Conservation (phyloP, 177 flowering plant genomes). For the Vitis hybrid region DNA sequence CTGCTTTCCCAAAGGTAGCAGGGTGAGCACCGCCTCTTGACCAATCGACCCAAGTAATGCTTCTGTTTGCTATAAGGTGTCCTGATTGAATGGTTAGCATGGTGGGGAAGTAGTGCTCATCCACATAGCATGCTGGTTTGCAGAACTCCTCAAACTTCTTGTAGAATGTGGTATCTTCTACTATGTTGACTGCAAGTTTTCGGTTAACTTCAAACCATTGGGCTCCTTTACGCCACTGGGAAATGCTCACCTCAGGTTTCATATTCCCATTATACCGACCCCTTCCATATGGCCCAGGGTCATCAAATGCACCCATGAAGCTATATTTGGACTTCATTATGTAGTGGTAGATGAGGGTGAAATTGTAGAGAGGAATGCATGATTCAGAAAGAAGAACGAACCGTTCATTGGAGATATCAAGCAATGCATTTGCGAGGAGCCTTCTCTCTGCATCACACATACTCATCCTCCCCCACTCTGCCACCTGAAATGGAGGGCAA, state of each 20-base stretch:
- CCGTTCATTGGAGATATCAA: slow-evolving; percentile 51
- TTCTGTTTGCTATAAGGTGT: slow-evolving; percentile 41
- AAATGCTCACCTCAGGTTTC: slow-evolving; percentile 43
- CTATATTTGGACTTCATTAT: slow-evolving; percentile 34
- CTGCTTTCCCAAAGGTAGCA: slow-evolving; percentile 41
- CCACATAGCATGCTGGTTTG: slow-evolving; percentile 49
- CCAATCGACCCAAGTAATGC: slow-evolving; percentile 63
- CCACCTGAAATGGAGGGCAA: slow-evolving; percentile 21
- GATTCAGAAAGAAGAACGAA: slow-evolving; percentile 55
- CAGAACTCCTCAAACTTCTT: slow-evolving; percentile 40
- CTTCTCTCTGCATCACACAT: slow-evolving; percentile 63
- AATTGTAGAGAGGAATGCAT: slow-evolving; percentile 54
- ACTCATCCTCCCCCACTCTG: slow-evolving; percentile 64
- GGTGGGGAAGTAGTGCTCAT: slow-evolving; percentile 65
- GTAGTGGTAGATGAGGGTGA: slow-evolving; percentile 37
- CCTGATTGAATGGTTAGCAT: slow-evolving; percentile 42
- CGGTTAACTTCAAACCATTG: slow-evolving; percentile 58
- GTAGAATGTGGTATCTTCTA: slow-evolving; percentile 36
- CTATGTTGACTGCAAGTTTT: slow-evolving; percentile 38
- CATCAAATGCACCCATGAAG: slow-evolving; percentile 55
- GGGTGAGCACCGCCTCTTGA: slow-evolving; percentile 66
- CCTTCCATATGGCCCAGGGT: slow-evolving; percentile 52
- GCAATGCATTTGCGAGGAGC: slow-evolving; percentile 56
- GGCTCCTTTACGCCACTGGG: slow-evolving; percentile 57
- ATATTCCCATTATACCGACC: slow-evolving; percentile 46